Evolutionary conservation across 2,329 filamentous ascomycete species (phyloP), one percentile per base, ranked within the genome.

Genomic region (Botryotinia globosa): DNA sequence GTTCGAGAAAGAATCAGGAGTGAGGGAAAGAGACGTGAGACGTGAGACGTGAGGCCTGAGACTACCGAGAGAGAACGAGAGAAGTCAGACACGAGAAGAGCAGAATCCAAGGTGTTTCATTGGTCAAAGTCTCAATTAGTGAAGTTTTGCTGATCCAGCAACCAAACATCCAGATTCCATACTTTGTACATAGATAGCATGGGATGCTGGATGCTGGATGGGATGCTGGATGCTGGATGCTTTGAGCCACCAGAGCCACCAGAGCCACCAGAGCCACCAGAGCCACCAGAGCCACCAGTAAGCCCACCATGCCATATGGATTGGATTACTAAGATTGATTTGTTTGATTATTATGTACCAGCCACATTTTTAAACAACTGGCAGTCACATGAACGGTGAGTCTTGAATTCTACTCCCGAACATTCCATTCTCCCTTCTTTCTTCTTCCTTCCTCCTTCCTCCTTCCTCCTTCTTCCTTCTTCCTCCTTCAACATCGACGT

Each of bases 381-480:
- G 34, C 58, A 61, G 34, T 61, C 58, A 61, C 58, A 61, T 61
- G 58, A 39, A 61, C 58, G 58, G 58, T 61, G 58, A 61, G 58
- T 56, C 51, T 29, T 9, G 2, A n/a, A 14, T 54, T 61, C 10
- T 10, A 4, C 58, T 20, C 58, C 12, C 2, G 3, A 5, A 3
- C 22, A n/a, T 39, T 61, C 58, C 12, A n/a, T 61, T 39, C 18
- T 25, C 16, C n/a, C 18, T 2, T 22, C 32, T 25, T 10, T 37
- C 9, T 39, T 61, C 18, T 25, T 25, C 7, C 18, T 4, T 22
- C n/a, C 18, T 2, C 12, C 32, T 25, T 10, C 25, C 9, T 39
- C 39, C 18, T 25, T 25, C 7, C 18, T 4, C n/a, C 18, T 2
- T 22, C 32, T 25, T 10, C 25, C 9, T 39, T 61, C 18, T 25